These are phyloP conservation scores for Xylaria acuta DNA, from an alignment of 495 filamentous ascomycete genomes.

Conservation along the genomic window DNA sequence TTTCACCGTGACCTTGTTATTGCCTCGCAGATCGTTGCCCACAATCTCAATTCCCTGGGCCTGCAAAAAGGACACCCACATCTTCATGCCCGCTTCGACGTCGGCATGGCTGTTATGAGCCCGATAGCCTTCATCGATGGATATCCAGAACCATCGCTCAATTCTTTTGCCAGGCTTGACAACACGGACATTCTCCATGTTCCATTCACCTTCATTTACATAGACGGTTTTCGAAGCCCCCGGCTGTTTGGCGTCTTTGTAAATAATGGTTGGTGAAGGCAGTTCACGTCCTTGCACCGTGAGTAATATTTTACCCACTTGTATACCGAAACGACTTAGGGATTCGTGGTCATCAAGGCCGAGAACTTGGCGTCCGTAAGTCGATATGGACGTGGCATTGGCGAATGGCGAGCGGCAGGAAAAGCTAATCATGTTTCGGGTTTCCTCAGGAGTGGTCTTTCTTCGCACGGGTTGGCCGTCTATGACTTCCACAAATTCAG, in stretches of 20 bases:
- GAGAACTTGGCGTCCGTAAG: conserved; percentile 53
- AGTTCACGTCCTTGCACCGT: conserved; percentile 72
- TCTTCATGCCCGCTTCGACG: conserved; percentile 30
- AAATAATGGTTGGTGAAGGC: conserved; percentile 58
- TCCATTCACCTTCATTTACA: conserved; percentile 46
- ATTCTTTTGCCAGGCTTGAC: conserved; percentile 39
- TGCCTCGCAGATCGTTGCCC: not conserved
- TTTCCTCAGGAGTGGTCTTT: conserved; percentile 64
- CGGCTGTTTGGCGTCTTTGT: conserved; percentile 42
- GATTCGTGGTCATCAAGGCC: conserved; percentile 39
- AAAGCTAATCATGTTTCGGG: conserved; percentile 68
- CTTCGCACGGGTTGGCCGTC: conserved; percentile 68
- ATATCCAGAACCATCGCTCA: conserved; percentile 43
- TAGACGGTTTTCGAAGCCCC: conserved; percentile 3
- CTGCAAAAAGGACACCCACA: conserved; percentile 44
- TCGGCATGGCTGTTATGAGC: not conserved
- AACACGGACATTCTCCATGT: conserved; percentile 44
- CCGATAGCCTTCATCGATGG: conserved; percentile 15
- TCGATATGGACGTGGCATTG: conserved; percentile 71
- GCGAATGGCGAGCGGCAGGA: conserved; percentile 67
- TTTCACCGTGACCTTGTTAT: not conserved
- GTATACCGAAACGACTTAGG: conserved; percentile 59
- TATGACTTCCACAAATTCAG: conserved; percentile 68
- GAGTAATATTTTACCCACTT: conserved; percentile 60
- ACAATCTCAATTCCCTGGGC: conserved; percentile 47